Evolutionary conservation across 768 basidiomycete genomes (phyloP).

Genomic region (Mycena crocata): DNA sequence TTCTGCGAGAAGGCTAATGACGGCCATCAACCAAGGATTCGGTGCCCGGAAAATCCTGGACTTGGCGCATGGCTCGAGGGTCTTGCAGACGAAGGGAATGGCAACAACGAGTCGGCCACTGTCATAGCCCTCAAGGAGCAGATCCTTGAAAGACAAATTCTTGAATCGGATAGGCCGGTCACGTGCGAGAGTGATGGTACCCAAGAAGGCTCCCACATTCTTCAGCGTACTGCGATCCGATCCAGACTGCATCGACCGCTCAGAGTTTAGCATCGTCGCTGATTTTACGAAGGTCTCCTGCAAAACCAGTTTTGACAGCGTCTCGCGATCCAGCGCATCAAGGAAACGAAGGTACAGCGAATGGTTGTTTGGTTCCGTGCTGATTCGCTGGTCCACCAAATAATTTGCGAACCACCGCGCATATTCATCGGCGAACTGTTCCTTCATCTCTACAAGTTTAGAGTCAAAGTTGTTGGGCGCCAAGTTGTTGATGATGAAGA

Average conservation of each 20-base stretch:
- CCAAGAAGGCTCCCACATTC: conserved; percentile 96
- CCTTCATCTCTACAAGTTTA: conserved; percentile 89
- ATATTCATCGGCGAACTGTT: conserved; percentile 84
- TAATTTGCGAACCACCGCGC: conserved; percentile 98
- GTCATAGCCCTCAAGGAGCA: conserved; percentile 96
- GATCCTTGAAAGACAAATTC: conserved; percentile 95
- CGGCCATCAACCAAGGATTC: conserved; percentile 98
- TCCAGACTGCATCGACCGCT: conserved; percentile 86
- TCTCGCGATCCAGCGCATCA: conserved; percentile 79
- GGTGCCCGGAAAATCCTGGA: conserved; percentile 96
- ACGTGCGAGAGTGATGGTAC: conserved; percentile 91
- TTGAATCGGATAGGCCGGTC: conserved; percentile 93
- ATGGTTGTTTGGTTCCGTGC: conserved; percentile 97
- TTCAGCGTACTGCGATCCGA: conserved; percentile 90
- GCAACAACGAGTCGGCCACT: conserved; percentile 91
- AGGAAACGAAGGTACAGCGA: conserved; percentile 94
- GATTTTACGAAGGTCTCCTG: conserved; percentile 95
- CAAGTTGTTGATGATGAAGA: conserved; percentile 98
- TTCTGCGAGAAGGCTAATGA: conserved; percentile 90
- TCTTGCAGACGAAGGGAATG: conserved; percentile 98
- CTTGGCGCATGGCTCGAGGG: conserved; percentile 88
- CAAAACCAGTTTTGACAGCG: conserved; percentile 81
- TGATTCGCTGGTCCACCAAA: conserved; percentile 94
- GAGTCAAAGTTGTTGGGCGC: conserved; percentile 92
- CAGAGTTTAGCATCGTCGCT: conserved; percentile 87